Base-by-base conservation (phyloP, 306 rosid species). In the Vigna nakashimae region DNA sequence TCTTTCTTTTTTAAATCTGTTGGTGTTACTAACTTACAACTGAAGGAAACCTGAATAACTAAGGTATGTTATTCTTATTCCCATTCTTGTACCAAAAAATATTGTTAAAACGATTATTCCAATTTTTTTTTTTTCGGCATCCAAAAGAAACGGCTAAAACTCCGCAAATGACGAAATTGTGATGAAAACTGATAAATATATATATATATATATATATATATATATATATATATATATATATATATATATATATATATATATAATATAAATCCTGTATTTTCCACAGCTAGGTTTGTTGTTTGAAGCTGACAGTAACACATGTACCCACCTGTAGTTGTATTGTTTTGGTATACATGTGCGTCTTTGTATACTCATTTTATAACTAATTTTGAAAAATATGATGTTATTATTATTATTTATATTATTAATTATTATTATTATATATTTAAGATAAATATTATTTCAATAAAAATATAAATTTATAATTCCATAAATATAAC, bases 301-400 rank as follows among this genome's bases (percentile, higher is more conserved):
- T 72, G 86, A 87, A 82, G 82, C 80, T 51, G 89, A 89, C 87
- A 63, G 20, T 48, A 36, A 46, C 26, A 2, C 22, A 28, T 65
- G 2, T 51, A 59, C 17, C 76, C 65, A 79, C 88, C 86, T 79
- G 83, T 68, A 58, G 55, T 55, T 9, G 7, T 52, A 72, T 74
- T 78, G 72, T 80, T 71, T 73, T 57, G 49, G 16, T 22, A 17
- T 65, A 58, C 42, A 52, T 34, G 38, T 34, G 7, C 4, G 38
- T 34, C 0, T 34, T 0, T 34, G 7, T 5, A 34, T 67, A 26
- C 12, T 20, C 22, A 20, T 20, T 20, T 20, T 20, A 20, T 20
- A 20, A 20, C 22, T 20, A 20, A 20, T 20, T 20, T 20, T 20
- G 22, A 20, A 20, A 20, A 20, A 20, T 20, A 20, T 20, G 22